Conservation (phyloP, 1,139 yeast species). For the Candida tetrigidarum region DNA sequence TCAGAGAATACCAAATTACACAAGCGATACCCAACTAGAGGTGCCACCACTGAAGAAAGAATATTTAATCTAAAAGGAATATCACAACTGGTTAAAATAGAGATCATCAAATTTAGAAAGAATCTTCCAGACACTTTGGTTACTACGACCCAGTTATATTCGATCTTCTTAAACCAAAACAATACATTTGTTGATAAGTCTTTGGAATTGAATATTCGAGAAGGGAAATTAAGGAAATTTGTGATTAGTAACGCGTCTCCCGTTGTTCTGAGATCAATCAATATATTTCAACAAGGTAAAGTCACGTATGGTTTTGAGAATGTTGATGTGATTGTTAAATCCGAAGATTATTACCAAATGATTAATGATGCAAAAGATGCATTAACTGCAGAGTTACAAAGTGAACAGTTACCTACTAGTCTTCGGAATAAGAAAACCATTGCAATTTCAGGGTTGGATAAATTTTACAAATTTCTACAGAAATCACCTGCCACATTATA, state of each 20-base stretch:
- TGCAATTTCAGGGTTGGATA: slow-evolving; percentile 20
- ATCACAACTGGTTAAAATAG: slow-evolving; percentile 40
- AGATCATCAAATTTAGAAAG: slow-evolving; percentile 38
- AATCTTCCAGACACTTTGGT: slow-evolving; percentile 39
- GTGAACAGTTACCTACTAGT: neutral
- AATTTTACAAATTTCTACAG: slow-evolving; percentile 28
- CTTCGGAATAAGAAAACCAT: slow-evolving; percentile 3
- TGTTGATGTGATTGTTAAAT: slow-evolving; percentile 41
- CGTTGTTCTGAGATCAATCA: slow-evolving; percentile 43
- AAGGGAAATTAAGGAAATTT: slow-evolving; percentile 41
- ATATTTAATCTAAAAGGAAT: slow-evolving; percentile 40
- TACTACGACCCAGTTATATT: slow-evolving; percentile 44
- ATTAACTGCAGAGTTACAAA: slow-evolving; percentile 2
- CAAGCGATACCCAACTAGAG: slow-evolving; percentile 23
- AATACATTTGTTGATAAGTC: slow-evolving; percentile 49
- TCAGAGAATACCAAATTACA: slow-evolving; percentile 35
- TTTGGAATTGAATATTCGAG: slow-evolving; percentile 37
- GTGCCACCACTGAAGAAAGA: slow-evolving; percentile 26
- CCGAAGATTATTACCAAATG: slow-evolving; percentile 26
- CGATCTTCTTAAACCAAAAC: slow-evolving; percentile 43
- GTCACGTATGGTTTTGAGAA: slow-evolving; percentile 51
- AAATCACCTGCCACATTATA: slow-evolving; percentile 38
- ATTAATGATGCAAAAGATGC: slow-evolving; percentile 19
- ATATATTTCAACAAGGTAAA: slow-evolving; percentile 36
- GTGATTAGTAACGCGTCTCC: slow-evolving; percentile 51